phyloP scores from a whole-genome alignment of 441 rosid genomes.

The Jatropha podagrica region DNA sequence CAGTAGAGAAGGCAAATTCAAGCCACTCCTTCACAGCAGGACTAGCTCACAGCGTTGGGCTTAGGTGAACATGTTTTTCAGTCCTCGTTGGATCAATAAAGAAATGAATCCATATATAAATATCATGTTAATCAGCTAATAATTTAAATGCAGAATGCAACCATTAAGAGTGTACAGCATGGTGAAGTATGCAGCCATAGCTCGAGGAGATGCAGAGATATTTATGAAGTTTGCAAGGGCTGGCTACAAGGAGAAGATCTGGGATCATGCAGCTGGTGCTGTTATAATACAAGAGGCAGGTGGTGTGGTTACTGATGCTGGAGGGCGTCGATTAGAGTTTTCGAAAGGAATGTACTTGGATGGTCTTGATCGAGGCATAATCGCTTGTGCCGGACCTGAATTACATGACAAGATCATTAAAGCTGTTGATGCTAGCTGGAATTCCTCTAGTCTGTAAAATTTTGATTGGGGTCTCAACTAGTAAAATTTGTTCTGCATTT shows the following conservation, averaged over 20 bases:
- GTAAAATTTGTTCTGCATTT: background rate
- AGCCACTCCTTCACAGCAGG: constrained; percentile 74
- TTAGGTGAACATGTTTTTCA: constrained; percentile 36
- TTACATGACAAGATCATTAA: constrained; percentile 52
- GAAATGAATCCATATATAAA: background rate
- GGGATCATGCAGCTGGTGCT: constrained; percentile 77
- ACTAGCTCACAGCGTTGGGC: constrained; percentile 66
- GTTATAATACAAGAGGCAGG: constrained; percentile 66
- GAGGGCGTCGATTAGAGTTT: constrained; percentile 57
- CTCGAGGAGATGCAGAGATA: constrained; percentile 69
- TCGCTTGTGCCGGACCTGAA: constrained; percentile 49
- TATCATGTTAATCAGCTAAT: background rate
- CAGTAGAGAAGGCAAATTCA: constrained; percentile 66
- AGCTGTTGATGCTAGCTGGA: constrained; percentile 76
- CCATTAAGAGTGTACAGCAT: constrained; percentile 70
- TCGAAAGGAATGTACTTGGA: constrained; percentile 55
- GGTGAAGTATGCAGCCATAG: constrained; percentile 78
- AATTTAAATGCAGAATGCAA: constrained; percentile 44
- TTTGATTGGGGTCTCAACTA: background rate
- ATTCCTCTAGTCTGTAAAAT: constrained; percentile 53
- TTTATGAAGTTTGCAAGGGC: constrained; percentile 67
- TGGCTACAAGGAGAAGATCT: constrained; percentile 77
- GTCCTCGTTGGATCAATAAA: background rate
- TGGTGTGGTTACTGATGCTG: constrained; percentile 67
- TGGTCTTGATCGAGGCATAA: constrained; percentile 66